A percentile compares a stretch with the other conserved stretches of the same genome.
phyloP scores from a whole-genome alignment of 768 basidiomycete species.

The Naganishia friedmannii region DNA sequence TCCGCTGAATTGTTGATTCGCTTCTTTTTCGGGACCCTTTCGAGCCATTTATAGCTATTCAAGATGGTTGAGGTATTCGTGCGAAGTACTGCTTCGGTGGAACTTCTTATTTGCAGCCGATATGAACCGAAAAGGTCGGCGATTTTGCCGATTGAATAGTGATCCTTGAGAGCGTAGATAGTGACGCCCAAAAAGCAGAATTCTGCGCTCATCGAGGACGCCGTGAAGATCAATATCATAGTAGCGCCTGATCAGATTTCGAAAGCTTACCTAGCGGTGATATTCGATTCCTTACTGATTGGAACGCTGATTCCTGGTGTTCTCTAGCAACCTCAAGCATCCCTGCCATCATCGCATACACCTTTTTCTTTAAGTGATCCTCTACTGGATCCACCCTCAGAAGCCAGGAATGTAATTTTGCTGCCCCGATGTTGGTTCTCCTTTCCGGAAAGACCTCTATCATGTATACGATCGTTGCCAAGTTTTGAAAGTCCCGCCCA shows the following conservation, averaged over 20 bases:
- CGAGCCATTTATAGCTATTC: constrained; percentile 13
- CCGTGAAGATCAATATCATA: neutral
- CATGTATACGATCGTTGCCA: constrained; percentile 7
- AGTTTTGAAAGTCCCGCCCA: constrained; percentile 20
- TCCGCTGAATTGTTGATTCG: neutral
- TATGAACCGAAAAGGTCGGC: constrained; percentile 11
- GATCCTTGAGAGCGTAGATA: constrained; percentile 6
- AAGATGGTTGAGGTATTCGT: neutral
- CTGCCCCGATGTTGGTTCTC: neutral
- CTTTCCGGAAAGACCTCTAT: constrained; percentile 2
- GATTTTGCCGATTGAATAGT: constrained; percentile 7
- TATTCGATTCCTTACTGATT: neutral
- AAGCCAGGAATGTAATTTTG: neutral
- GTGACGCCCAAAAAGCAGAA: constrained; percentile 28
- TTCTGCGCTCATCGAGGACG: constrained; percentile 4
- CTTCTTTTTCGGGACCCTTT: constrained; percentile 19
- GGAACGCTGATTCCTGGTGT: constrained; percentile 25
- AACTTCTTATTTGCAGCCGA: constrained; percentile 4
- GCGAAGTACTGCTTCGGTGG: neutral
- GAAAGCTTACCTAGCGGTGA: constrained; percentile 27
- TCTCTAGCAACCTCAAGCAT: constrained; percentile 20
- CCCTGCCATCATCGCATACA: constrained; percentile 4
- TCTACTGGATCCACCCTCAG: neutral
- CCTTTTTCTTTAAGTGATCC: constrained; percentile 17
- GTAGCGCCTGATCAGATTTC: neutral